These are phyloP conservation scores for Pseudonectria foliicola DNA, from an alignment of 2,329 filamentous ascomycete genomes.

Conservation along the genomic window DNA sequence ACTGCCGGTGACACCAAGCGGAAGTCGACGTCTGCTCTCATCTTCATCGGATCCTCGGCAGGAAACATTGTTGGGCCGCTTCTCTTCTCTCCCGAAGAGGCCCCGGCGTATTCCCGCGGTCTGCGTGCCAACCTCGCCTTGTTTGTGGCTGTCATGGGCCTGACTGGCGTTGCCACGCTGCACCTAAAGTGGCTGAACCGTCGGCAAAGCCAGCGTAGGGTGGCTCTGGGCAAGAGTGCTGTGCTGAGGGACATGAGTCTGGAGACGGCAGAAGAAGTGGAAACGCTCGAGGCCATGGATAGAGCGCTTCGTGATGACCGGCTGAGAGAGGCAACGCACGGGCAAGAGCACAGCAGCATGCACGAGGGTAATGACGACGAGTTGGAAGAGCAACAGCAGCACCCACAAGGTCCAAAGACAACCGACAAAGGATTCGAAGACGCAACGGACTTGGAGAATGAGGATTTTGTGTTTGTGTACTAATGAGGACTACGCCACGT, in stretches of 20 bases:
- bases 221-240: slow-evolving; percentile 52
- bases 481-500: slow-evolving; percentile 8
- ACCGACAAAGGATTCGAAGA: slow-evolving; percentile 34
- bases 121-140: slow-evolving; percentile 53
- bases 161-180: slow-evolving; percentile 35
- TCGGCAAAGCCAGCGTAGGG: slow-evolving; percentile 45
- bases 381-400: slow-evolving; percentile 5
- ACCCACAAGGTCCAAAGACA: slow-evolving; percentile 3
- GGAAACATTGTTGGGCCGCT: slow-evolving; percentile 62
- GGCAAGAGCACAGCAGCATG: slow-evolving; percentile 4
- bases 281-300: slow-evolving; percentile 27
- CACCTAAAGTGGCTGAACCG: slow-evolving; percentile 49
- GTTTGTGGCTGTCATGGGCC: slow-evolving; percentile 50
- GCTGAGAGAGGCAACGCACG: slow-evolving; percentile 1
- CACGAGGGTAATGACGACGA: slow-evolving; percentile 11
- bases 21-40: slow-evolving; percentile 56
- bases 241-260: slow-evolving; percentile 54
- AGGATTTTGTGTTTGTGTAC: slow-evolving; percentile 56
- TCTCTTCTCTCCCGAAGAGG: slow-evolving; percentile 50
- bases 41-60: slow-evolving; percentile 58
- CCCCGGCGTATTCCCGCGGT: slow-evolving; percentile 38
- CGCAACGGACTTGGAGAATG: slow-evolving; percentile 53
- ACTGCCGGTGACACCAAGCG: slow-evolving; percentile 65
- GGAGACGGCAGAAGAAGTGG: slow-evolving; percentile 38
- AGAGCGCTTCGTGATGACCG: slow-evolving; percentile 11